phyloP scores from a whole-genome alignment of 805 yeast genomes.

The Teunomyces kruisii region DNA sequence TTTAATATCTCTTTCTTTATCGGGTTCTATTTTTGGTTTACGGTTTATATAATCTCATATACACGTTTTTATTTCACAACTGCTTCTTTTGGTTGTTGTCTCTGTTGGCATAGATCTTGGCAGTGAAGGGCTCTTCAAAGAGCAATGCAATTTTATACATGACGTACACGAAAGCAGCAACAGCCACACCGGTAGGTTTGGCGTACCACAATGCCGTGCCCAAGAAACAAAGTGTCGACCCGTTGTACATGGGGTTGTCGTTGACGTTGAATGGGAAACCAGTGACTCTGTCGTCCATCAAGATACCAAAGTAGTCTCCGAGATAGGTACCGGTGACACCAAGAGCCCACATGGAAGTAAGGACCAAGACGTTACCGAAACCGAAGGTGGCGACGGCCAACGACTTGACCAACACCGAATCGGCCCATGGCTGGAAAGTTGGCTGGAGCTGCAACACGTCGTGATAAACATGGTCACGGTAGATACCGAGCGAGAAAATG shows the following conservation, averaged over 20 bases:
- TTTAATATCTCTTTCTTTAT: background rate
- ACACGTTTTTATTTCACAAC: background rate
- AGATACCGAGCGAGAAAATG: constrained; percentile 81
- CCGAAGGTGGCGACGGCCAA: constrained; percentile 57
- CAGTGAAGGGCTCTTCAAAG: constrained; percentile 97
- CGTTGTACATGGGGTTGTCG: constrained; percentile 96
- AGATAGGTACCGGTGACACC: constrained; percentile 96
- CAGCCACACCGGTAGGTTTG: constrained; percentile 83
- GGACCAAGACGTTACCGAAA: constrained; percentile 76
- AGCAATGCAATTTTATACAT: constrained; percentile 83
- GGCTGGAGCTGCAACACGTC: constrained; percentile 73
- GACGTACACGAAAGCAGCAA: constrained; percentile 68
- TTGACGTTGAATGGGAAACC: constrained; percentile 90
- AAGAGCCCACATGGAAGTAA: constrained; percentile 84
- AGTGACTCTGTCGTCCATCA: constrained; percentile 87
- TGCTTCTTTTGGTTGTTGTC: constrained; percentile 39
- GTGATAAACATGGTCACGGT: constrained; percentile 75
- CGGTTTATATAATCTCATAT: background rate
- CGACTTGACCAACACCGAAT: constrained; percentile 36
- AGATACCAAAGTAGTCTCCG: constrained; percentile 96
- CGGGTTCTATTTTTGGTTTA: background rate
- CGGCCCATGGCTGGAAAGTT: constrained; percentile 52
- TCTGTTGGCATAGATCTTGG: constrained; percentile 78
- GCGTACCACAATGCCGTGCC: constrained; percentile 88
- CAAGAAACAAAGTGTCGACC: constrained; percentile 83